Percentiles rank a stretch among this genome's conserved stretches.
Conservation (phyloP, 73 alveolate genomes). For the Paramecium tetraurelia region DNA sequence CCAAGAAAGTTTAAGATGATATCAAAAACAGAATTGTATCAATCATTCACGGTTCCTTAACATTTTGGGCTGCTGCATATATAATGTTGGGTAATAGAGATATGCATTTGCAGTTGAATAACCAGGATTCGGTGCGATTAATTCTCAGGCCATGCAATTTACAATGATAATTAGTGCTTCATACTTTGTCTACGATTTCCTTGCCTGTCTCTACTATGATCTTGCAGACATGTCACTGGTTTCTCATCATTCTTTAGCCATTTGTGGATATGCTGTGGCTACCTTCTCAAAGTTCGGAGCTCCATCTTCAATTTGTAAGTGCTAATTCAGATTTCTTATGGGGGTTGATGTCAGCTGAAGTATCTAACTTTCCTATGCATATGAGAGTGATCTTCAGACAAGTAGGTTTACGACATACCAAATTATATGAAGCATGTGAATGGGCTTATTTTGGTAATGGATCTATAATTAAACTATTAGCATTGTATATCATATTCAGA, state of each 20-base stretch:
- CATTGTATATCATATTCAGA: slow-evolving; percentile 43
- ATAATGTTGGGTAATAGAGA: slow-evolving; percentile 1
- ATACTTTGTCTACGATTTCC: slow-evolving; percentile 46
- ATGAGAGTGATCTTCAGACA: slow-evolving; percentile 53
- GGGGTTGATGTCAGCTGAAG: slow-evolving; percentile 64
- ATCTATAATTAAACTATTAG: not conserved
- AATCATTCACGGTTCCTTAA: slow-evolving; percentile 49
- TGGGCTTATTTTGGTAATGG: slow-evolving; percentile 11
- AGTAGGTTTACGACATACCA: slow-evolving; percentile 48
- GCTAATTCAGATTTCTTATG: not conserved
- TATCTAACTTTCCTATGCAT: slow-evolving; percentile 64
- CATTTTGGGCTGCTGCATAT: slow-evolving; percentile 7
- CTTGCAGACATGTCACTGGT: slow-evolving; percentile 49
- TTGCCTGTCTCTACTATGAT: slow-evolving; percentile 60
- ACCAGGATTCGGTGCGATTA: slow-evolving; percentile 38
- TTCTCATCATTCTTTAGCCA: slow-evolving; percentile 55
- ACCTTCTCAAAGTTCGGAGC: slow-evolving; percentile 8
- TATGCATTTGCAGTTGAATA: slow-evolving; percentile 10
- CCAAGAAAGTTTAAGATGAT: slow-evolving; percentile 40
- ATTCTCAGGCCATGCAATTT: slow-evolving; percentile 24
- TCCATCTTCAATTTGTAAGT: slow-evolving; percentile 31
- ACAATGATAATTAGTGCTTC: slow-evolving; percentile 55
- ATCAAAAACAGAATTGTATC: slow-evolving; percentile 58
- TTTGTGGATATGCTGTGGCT: slow-evolving; percentile 53
- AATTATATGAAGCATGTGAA: slow-evolving; percentile 41